Base-by-base conservation (phyloP, 768 basidiomycete species). In the Lactarius tabidus region DNA sequence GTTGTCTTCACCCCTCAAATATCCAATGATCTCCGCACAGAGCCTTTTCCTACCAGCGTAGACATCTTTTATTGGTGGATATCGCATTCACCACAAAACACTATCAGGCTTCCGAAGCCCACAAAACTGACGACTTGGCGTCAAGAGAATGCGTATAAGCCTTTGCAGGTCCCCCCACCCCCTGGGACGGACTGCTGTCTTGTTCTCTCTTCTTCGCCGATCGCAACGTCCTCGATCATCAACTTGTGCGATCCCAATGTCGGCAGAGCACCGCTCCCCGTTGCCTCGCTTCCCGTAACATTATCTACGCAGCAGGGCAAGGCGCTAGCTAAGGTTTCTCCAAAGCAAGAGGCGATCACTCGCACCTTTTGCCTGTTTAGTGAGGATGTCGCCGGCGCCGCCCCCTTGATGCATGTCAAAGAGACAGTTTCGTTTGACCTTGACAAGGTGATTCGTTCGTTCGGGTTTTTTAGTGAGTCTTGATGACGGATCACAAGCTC, bases 401-500 rank as follows among this genome's bases (percentile, higher is more conserved):
- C 41, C 12, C 65, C 66, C 41, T 70, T 71, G 55, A 66, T 95
- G 65, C 78, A 73, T 36, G 78, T 97, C 28, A 79, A 77, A 20
- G 95, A 97, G 71, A 88, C 91, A 71, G 94, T 90, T 0, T 90
- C 90, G 2, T 96, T 93, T 73, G 95, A 95, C 72, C 79, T 96
- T 5, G 95, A 97, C 79, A 96, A 97, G 85, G 95, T 92, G 80
- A 65, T 52, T 41, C 9, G 5, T 51, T 51, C 51, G 61, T 54
- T 56, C 14, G 43, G 45, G 18, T 10, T 31, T 57, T n/a, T 9
- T 35, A 38, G 38, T 15, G 38, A 23, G 33, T 26, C 31, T n/a
- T 4, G 33, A n/a, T 58, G 28, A 51, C 39, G 41, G 52, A 61
- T 39, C 48, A 56, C 48, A 65, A 51, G 69, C 60, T 28, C 51